phyloP scores from a whole-genome alignment of 352 stramenopile genomes.

The Pilasporangium apinafurcum region DNA sequence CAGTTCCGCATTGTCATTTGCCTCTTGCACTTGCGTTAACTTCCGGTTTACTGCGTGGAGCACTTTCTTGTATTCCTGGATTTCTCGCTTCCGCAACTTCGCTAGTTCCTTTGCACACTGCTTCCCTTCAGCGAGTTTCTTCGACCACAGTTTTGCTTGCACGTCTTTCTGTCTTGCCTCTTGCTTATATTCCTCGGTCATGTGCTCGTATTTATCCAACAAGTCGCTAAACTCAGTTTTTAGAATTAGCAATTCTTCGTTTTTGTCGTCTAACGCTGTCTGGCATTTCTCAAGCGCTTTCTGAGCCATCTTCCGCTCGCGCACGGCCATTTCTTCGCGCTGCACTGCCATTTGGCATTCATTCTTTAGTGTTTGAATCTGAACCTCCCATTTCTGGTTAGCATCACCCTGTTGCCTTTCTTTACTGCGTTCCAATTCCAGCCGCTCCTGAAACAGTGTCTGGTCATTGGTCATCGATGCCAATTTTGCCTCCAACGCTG shows the following conservation, averaged over 20 bases:
- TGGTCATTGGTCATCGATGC: slow-evolving; percentile 20
- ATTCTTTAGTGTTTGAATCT: slow-evolving; percentile 38
- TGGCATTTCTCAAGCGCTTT: slow-evolving; percentile 20
- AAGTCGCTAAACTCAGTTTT: slow-evolving; percentile 65
- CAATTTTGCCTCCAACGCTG: slow-evolving; percentile 29
- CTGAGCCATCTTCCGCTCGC: slow-evolving; percentile 38
- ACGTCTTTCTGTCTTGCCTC: slow-evolving; percentile 29
- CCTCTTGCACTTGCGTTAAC: slow-evolving; percentile 46
- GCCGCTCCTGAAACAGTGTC: slow-evolving; percentile 18
- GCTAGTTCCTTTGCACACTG: slow-evolving; percentile 49
- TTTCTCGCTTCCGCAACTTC: slow-evolving; percentile 33
- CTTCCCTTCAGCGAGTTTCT: slow-evolving; percentile 34
- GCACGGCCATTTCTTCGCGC: slow-evolving; percentile 32
- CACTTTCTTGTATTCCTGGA: slow-evolving; percentile 60
- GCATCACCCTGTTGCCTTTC: slow-evolving; percentile 25
- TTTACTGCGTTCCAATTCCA: slow-evolving; percentile 27
- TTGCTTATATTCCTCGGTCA: slow-evolving; percentile 31
- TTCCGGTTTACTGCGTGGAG: slow-evolving; percentile 50
- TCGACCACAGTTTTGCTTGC: slow-evolving; percentile 15
- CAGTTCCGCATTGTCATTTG: slow-evolving; percentile 12
- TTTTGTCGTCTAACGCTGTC: slow-evolving; percentile 26
- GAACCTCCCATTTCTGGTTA: slow-evolving; percentile 18
- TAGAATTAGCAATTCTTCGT: slow-evolving; percentile 40
- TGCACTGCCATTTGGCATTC: slow-evolving; percentile 33
- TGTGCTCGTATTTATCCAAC: slow-evolving; percentile 40